A percentile compares a stretch with the other conserved stretches of the same genome.
Evolutionary conservation across 2,329 filamentous ascomycete genomes (phyloP).

Genomic region (Stemphylium vesicarium): DNA sequence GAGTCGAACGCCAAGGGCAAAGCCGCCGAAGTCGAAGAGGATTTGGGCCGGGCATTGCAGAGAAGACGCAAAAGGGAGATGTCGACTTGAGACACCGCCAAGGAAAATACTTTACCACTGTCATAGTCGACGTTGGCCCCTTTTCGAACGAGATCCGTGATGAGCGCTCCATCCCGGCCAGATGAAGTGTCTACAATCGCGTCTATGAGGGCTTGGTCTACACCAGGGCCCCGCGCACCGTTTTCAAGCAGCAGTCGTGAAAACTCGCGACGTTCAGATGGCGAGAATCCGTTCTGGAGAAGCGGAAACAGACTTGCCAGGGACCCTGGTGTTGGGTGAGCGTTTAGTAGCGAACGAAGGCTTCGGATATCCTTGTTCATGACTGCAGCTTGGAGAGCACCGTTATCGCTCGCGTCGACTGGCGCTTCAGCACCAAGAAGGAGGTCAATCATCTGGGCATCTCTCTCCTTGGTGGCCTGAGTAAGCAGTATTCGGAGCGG

Average conservation of each 20-base stretch:
- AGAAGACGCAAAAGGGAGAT: conserved; percentile 34
- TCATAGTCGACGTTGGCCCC: conserved; percentile 35
- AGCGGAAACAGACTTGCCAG: conserved; percentile 35
- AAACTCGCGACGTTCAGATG: conserved; percentile 30
- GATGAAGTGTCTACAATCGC: conserved; percentile 34
- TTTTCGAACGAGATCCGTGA: conserved; percentile 33
- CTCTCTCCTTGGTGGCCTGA: conserved; percentile 38
- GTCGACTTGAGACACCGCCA: conserved; percentile 41
- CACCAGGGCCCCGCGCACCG: conserved; percentile 36
- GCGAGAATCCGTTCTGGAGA: conserved; percentile 24
- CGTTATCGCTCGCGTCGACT: conserved; percentile 25
- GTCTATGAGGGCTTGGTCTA: conserved; percentile 39
- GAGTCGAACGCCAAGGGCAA: conserved; percentile 40
- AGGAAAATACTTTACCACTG: conserved; percentile 31
- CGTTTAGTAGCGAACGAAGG: conserved; percentile 28
- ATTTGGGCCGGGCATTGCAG: conserved; percentile 28
- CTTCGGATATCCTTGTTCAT: conserved; percentile 30
- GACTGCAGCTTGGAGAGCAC: conserved; percentile 32
- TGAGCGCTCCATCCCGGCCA: conserved; percentile 32
- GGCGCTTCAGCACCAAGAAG: conserved; percentile 37
- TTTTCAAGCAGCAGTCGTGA: conserved; percentile 31
- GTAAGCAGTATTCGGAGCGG: conserved; percentile 37
- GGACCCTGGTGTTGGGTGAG: conserved; percentile 27
- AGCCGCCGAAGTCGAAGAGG: conserved; percentile 30
- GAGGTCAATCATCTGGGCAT: conserved; percentile 34